Base-by-base conservation (phyloP, 2,329 filamentous ascomycete genomes). In the Hypomyces rosellus region DNA sequence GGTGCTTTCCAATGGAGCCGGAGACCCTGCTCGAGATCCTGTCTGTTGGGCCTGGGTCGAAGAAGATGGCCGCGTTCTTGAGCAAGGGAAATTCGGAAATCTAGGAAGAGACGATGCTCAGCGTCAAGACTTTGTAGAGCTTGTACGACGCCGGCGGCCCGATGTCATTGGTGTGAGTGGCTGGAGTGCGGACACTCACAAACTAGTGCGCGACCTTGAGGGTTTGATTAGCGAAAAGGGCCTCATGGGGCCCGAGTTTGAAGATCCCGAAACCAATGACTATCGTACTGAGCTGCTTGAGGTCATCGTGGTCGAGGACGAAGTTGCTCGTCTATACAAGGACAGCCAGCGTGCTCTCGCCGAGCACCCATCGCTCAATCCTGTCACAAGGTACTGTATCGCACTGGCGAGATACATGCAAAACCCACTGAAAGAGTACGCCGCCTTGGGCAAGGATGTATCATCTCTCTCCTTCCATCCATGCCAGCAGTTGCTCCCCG, bases 351-450 rank as follows among this genome's bases (percentile, higher is more conserved):
- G 91, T 39, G 91, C 88, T 11, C 75, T 80, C 45, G 73, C 80
- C 11, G 92, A 97, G 55, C 89, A 96, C 63, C 90, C 93, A 5
- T 85, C 84, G 12, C 76, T 95, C 30, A 80, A 82, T 48, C 82
- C 89, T 6, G 75, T 96, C 46, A 88, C 86, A 1, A 82, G 89
- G 60, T 99, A 99, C 70, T 96, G 91, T 65, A 84, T 96, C 57
- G 91, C 85, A 25, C 73, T 99, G 37, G 92, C 88, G 16, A 85
- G 86, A 54, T 99, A 97, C 67, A 78, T 99, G 68, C 93, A 99
- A 68, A 95, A 92, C 62, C 93, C 93, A 1, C 81, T 99, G 72
- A 93, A 95, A 70, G 91, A 99, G 66, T 99, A 99, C 66, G 93
- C 92, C 11, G 89, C 90, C 1, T 79, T 99, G 42, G 91, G 90